Percentiles rank a stretch among this genome's conserved stretches.
Conservation (phyloP, 2,329 filamentous ascomycete genomes). For the Cyanodermella asteris region DNA sequence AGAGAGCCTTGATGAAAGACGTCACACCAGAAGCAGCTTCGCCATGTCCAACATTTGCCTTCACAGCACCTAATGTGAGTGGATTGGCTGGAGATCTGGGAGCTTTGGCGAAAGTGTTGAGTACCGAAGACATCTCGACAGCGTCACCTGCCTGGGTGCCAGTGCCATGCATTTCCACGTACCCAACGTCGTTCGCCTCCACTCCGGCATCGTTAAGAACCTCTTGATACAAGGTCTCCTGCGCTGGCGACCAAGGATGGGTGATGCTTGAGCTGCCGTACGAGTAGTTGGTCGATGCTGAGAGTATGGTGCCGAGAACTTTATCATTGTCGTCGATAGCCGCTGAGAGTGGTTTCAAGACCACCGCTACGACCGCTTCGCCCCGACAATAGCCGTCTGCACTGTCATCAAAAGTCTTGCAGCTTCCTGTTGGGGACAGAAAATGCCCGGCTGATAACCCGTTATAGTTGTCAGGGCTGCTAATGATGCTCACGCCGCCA, state of each 20-base stretch:
- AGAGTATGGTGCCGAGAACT: conserved; percentile 24
- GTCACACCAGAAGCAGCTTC: conserved; percentile 36
- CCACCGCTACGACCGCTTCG: conserved; percentile 26
- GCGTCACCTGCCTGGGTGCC: conserved; percentile 60
- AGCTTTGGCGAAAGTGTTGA: conserved; percentile 28
- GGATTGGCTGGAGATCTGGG: conserved; percentile 20
- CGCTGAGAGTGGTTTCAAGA: conserved; percentile 28
- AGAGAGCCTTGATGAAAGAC: conserved; percentile 34
- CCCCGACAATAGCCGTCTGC: conserved; percentile 41
- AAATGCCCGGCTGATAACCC: conserved; percentile 48
- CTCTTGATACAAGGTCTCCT: conserved; percentile 10
- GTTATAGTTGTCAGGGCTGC: conserved; percentile 49
- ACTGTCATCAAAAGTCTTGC: conserved; percentile 49
- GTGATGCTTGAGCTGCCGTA: conserved; percentile 16
- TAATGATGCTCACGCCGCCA: conserved; percentile 50
- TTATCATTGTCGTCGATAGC: conserved; percentile 28
- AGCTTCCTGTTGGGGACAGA: conserved; percentile 45
- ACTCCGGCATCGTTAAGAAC: conserved; percentile 11
- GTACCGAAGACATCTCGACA: conserved; percentile 56
- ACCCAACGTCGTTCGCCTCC: conserved; percentile 39
- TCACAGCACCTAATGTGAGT: conserved; percentile 35
- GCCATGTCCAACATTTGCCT: conserved; percentile 35
- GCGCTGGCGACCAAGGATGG: conserved; percentile 12
- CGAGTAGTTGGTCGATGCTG: conserved; percentile 22
- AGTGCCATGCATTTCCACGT: conserved; percentile 67